phyloP scores from a whole-genome alignment of 2,329 filamentous ascomycete species.

The Epichloe glyceriae region DNA sequence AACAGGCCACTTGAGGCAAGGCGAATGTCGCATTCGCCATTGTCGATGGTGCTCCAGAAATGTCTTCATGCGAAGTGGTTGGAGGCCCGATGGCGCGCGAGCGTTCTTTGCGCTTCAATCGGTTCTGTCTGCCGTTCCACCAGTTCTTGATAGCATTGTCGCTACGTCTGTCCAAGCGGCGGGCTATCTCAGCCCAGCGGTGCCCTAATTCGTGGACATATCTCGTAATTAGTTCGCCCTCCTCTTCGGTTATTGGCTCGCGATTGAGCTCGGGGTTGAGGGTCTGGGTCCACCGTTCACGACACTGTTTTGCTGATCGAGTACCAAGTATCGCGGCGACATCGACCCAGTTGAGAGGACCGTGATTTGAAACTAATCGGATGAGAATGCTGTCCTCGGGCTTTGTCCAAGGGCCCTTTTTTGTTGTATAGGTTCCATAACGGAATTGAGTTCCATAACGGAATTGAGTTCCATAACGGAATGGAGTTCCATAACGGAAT shows the following conservation, averaged over 20 bases:
- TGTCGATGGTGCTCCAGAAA: neutral
- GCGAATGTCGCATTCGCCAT: neutral
- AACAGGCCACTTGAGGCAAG: neutral
- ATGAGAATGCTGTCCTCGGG: slow-evolving; percentile 61
- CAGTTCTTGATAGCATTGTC: slow-evolving; percentile 97
- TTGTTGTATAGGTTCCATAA: too few relatives aligned
- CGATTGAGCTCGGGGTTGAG: slow-evolving; percentile 66
- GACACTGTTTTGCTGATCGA: slow-evolving; percentile 85
- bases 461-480: too few relatives aligned
- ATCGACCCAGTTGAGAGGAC: slow-evolving; percentile 78
- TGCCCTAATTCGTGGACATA: slow-evolving; percentile 69
- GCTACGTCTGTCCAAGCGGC: slow-evolving; percentile 68
- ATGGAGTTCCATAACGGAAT: too few relatives aligned
- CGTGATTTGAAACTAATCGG: slow-evolving; percentile 56
- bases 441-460: too few relatives aligned
- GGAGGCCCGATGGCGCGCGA: neutral
- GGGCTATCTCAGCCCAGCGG: slow-evolving; percentile 86
- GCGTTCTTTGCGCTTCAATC: slow-evolving; percentile 39
- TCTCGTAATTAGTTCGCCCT: too few relatives aligned
- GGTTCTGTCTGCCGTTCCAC: slow-evolving; percentile 92
- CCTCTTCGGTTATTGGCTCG: slow-evolving; percentile 57
- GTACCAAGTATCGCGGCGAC: slow-evolving; percentile 66
- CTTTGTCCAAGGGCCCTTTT: slow-evolving; percentile 71
- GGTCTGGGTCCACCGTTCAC: slow-evolving; percentile 89
- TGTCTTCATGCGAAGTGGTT: neutral